phyloP scores from a whole-genome alignment of 2,329 filamentous ascomycete genomes.

The Aschersonia sp. region DNA sequence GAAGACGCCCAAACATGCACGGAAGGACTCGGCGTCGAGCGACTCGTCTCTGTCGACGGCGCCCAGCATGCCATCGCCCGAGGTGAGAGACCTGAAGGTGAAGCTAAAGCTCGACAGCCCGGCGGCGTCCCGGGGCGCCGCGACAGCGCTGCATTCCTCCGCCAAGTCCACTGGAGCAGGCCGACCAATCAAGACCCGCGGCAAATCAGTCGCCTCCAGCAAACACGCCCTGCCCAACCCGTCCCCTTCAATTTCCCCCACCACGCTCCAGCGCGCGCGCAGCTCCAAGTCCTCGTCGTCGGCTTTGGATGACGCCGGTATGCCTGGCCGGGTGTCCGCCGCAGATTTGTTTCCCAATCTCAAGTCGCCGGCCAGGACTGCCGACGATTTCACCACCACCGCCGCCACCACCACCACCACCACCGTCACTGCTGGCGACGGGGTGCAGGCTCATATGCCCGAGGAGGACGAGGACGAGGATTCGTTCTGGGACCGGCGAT shows the following conservation, averaged over 20 bases:
- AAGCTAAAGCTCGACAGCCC: slow-evolving; percentile 4
- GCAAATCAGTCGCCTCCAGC: slow-evolving; percentile 23
- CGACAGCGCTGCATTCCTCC: neutral
- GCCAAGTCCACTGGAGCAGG: slow-evolving; percentile 8
- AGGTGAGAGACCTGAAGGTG: slow-evolving; percentile 11
- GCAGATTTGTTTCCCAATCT: slow-evolving; percentile 18
- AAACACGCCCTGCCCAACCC: slow-evolving; percentile 18
- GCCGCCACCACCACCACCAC: too few species aligned
- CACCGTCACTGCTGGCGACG: too few species aligned
- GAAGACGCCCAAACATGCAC: slow-evolving; percentile 20
- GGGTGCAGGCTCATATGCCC: slow-evolving; percentile 7
- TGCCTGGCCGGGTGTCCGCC: slow-evolving; percentile 24
- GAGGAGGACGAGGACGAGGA: slow-evolving; percentile 11
- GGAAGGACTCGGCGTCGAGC: slow-evolving; percentile 23
- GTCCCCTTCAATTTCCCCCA: slow-evolving; percentile 21
- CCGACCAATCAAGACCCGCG: slow-evolving; percentile 16
- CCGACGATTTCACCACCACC: too few species aligned
- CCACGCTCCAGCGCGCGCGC: slow-evolving; percentile 7
- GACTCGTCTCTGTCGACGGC: slow-evolving; percentile 27
- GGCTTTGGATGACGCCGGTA: slow-evolving; percentile 16
- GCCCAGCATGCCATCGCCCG: slow-evolving; percentile 24
- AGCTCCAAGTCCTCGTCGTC: slow-evolving; percentile 7
- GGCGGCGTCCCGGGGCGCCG: neutral
- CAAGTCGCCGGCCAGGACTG: slow-evolving; percentile 9
- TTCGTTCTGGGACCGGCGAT: slow-evolving; percentile 18